Base-by-base conservation (phyloP, 352 stramenopile genomes). In the Thraustotheca clavata region DNA sequence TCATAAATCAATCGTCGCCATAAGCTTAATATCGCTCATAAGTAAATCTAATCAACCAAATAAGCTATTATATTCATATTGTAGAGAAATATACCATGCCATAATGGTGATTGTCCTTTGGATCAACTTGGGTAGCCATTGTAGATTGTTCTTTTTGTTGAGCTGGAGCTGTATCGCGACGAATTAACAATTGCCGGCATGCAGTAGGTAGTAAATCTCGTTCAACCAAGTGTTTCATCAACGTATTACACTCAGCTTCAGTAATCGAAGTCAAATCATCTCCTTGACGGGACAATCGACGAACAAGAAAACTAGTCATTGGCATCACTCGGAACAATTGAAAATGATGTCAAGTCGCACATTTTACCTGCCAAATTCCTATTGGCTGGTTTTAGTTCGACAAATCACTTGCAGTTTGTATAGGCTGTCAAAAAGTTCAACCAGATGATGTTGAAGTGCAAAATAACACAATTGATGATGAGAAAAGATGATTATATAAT, bases 161-260 rank as follows among this genome's bases (percentile, higher is more conserved):
- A 24, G 43, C 43, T 18, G 43, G 43, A 9, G 43, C 43, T 31
- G 43, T 52, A 31, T 52, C n/a, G n/a, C n/a, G 43, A 1, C 43
- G 43, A 14, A 52, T 31, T 24, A 52, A 31, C 43, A 52, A 18
- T 31, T 52, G 43, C 43, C 43, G 43, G 43, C 43, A 52, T 31
- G 43, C 43, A 31, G 2, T 52, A 24, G 43, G 43, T 9, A 52
- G n/a, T 11, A 52, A 3, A 31, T 52, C 43, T 9, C 43, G 43
- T 31, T 52, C 43, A 9, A 52, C 43, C 14, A 52, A 11, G 43
- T 52, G 43, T 31, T 52, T 52, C 43, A 52, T 52, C 24, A 52
- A 31, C 43, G 43, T 52, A 31, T 52, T 52, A 31, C 43, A 52
- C 43, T 52, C 43, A 31, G 43, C 43, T 31, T 52, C 43, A 11